Evolutionary conservation across 305 asterid genomes (phyloP).

Genomic region (Solanum hybrid): DNA sequence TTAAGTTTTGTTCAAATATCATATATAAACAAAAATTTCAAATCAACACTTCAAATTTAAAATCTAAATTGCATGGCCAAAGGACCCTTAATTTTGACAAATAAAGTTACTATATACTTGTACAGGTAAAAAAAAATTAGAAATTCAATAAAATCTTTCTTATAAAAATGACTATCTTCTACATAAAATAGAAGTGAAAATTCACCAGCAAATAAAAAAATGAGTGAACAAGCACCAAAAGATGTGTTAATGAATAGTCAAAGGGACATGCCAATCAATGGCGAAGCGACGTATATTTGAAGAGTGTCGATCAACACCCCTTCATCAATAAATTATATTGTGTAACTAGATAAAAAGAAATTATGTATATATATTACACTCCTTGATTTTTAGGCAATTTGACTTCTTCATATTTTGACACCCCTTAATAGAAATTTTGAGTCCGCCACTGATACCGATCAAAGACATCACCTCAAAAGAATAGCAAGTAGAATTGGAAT

Average conservation of each 20-base stretch:
- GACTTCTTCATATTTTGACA: neutral
- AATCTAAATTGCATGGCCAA: neutral
- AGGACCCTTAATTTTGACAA: neutral
- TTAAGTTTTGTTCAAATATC: neutral
- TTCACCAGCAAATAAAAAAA: neutral
- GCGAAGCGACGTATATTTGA: neutral
- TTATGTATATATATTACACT: neutral
- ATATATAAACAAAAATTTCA: neutral
- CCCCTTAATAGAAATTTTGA: neutral
- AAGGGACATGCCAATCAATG: neutral
- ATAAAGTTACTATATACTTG: neutral
- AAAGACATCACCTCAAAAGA: neutral
- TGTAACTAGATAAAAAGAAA: neutral
- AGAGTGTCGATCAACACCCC: neutral
- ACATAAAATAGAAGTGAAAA: neutral
- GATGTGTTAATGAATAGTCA: neutral
- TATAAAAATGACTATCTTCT: neutral
- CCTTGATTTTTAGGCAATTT: too few species aligned
- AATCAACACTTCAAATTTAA: neutral
- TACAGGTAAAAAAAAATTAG: neutral
- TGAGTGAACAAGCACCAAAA: neutral
- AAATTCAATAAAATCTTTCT: neutral
- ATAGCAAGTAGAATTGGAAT: neutral
- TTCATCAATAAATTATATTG: neutral
- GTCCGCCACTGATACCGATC: neutral